Evolutionary conservation across 164 flowering plant genomes (phyloP).

Genomic region (Tinospora cordifolia): DNA sequence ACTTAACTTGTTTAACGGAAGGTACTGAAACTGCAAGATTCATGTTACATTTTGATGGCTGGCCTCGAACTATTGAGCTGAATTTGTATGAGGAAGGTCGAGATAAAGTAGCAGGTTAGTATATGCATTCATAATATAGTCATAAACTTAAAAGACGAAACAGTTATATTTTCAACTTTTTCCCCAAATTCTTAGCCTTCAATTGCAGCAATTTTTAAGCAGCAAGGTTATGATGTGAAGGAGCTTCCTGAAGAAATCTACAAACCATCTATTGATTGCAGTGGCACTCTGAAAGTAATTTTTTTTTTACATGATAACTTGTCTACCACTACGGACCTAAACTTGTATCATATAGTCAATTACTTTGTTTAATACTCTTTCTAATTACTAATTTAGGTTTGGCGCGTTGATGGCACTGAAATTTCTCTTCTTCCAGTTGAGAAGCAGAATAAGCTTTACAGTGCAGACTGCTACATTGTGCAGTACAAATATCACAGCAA

Average conservation of each 20-base stretch:
- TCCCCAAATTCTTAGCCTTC: not conserved
- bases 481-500: constrained; percentile 48
- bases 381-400: constrained; percentile 43
- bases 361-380: constrained; percentile 1
- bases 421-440: constrained; percentile 28
- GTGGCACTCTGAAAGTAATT: constrained; percentile 44
- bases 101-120: constrained; percentile 78
- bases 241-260: constrained; percentile 56
- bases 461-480: constrained; percentile 70
- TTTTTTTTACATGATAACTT: constrained; percentile 6
- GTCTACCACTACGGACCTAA: not conserved
- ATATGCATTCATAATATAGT: constrained; percentile 5
- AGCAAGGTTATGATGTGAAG: constrained; percentile 56
- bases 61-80: constrained; percentile 44
- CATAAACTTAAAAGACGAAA: not conserved
- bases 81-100: constrained; percentile 60
- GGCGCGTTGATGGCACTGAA: constrained; percentile 50
- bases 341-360: constrained; percentile 8
- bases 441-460: constrained; percentile 42
- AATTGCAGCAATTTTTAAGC: constrained; percentile 60
- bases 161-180: not conserved
- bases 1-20: constrained; percentile 43
- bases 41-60: constrained; percentile 42
- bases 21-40: constrained; percentile 56
- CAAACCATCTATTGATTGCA: constrained; percentile 33